Evolutionary conservation across 139 green algal species (phyloP), one percentile per base, ranked within the genome.

Genomic region (Micractinium conductrix): DNA sequence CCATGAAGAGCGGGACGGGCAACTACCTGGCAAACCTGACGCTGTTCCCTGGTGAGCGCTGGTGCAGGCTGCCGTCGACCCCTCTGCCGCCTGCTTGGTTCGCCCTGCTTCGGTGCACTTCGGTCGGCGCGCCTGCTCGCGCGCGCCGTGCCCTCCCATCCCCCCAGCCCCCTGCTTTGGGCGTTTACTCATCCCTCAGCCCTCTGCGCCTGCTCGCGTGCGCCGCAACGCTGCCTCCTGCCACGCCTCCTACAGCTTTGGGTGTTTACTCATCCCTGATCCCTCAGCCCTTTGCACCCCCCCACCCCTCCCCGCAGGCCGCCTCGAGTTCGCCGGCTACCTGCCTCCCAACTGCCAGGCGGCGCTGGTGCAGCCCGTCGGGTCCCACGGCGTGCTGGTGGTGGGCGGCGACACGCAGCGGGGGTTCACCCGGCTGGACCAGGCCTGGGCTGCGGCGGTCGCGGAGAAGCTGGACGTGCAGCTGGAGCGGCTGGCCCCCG

Each of bases 1-100:
- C 88, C 37, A 92, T 97, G 87, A 42, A 73, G 0, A 89, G 71
- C 17, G 92, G 90, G 33, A 85, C 84, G 35, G 92, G 89, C 71
- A 97, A 96, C 89, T 98, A 98, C 89, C 89, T 99, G 37, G 93
- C 96, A 65, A 99, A 99, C 85, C 90, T 98, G 30, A 80, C 89
- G 22, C 90, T 98, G 0, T 99, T 97, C 83, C 96, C 96, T 50
- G 94, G 95, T 95, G 80, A n/a, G n/a, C n/a, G n/a, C n/a, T n/a
- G n/a, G n/a, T n/a, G n/a, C n/a, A n/a, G n/a, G n/a, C n/a, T n/a
- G n/a, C n/a, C n/a, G n/a, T n/a, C n/a, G n/a, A n/a, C n/a, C n/a
- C n/a, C n/a, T n/a, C n/a, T n/a, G n/a, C n/a, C n/a, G n/a, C n/a
- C n/a, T n/a, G n/a, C n/a, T n/a, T n/a, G n/a, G n/a, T n/a, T n/a